These are phyloP conservation scores for Rhododendron ovatum DNA, from an alignment of 148 eudicot species.

Conservation along the genomic window DNA sequence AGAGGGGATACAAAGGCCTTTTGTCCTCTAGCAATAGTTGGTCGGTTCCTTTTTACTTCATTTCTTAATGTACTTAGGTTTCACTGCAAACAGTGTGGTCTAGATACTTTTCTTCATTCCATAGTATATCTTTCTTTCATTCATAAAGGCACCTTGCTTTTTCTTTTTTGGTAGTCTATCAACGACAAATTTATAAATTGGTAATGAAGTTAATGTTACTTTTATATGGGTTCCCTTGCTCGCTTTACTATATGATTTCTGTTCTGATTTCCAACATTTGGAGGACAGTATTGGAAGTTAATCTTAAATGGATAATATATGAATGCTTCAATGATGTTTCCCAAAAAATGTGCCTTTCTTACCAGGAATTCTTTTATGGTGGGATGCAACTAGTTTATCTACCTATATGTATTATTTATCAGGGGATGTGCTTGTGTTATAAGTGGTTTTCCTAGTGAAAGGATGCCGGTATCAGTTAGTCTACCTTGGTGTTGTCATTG, in stretches of 20 bases:
- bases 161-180: neutral
- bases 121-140: neutral
- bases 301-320: neutral
- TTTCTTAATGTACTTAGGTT: neutral
- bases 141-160: neutral
- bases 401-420: neutral
- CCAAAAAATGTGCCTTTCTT: neutral
- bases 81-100: neutral
- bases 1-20: neutral
- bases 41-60: neutral
- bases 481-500: neutral
- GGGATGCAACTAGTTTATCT: neutral
- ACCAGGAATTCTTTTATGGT: neutral
- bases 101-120: neutral
- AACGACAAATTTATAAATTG: neutral
- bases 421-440: neutral
- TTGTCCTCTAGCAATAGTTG: neutral
- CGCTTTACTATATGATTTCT: neutral
- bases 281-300: neutral
- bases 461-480: neutral
- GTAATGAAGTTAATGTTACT: neutral
- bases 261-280: neutral
- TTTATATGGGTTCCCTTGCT: neutral
- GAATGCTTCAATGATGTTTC: neutral
- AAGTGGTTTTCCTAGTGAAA: neutral